Evolutionary conservation across 106 monocot species (phyloP), one percentile per base, ranked within the genome.

Genomic region (Amphibolis antarctica): DNA sequence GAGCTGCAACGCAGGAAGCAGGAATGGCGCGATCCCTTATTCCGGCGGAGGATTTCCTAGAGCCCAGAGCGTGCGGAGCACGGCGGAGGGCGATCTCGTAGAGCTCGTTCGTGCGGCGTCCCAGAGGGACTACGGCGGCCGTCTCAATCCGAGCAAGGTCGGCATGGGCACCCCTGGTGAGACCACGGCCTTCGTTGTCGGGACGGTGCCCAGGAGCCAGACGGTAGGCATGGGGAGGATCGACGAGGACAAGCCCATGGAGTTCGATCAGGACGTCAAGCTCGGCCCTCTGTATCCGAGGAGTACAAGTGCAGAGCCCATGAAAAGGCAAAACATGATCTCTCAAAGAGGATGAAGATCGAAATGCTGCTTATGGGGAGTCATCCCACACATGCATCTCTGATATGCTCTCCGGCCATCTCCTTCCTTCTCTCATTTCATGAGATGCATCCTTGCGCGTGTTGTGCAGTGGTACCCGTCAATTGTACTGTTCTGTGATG

Each of bases 241-340:
- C 59, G 89, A 89, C 31, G 89, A 89, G 77, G 85, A 89, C 60
- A 44, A 65, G 51, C 73, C 84, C 3, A 74, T 68, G 44, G 82
- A 82, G 42, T 85, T 80, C 49, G 59, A 64, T 26, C 73, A 60
- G 12, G 83, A 79, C 20, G 47, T 64, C 6, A 60, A 17, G 27
- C 25, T 77, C 22, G 85, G 77, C 0, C 49, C 62, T 31, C 24
- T 51, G 15, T 66, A 48, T 53, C 73, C 66, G 9, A 74, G 73
- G 49, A 74, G 73, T 55, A 66, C 58, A 17, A 74, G 73, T 45
- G 76, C 52, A 54, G 62, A 72, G 61, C 30, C 71, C 60, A 7
- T 46, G 78, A 19, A 27, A 55, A 67, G 44, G 21, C 66, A 60
- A 42, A 62, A n/a, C 12, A 56, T 56, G 56, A 5, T 6, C 28